Base-by-base conservation (phyloP, 176 grass and related monocot genomes). In the Cocos nucifera region DNA sequence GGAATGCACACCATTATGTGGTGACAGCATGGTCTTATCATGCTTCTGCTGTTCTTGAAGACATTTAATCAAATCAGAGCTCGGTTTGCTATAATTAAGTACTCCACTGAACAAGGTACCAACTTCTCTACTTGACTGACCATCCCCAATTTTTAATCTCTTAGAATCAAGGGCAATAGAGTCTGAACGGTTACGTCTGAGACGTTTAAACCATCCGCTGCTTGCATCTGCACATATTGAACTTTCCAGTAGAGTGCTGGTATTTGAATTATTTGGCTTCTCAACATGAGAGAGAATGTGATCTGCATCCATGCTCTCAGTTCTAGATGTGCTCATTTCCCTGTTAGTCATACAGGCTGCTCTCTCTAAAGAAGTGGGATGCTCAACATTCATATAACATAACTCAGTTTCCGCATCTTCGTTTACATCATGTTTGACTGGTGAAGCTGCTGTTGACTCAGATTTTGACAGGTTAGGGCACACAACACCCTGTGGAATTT, bases 131-230 rank as follows among this genome's bases (percentile, higher is more conserved):
- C 7, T 56, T 49, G 70, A 56, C 71, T 28, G 4, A 49, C 17
- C 8, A 16, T 54, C 78, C 73, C 59, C 63, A 17, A 24, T 22
- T 54, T 73, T 74, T 15, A 29, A 21, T 32, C 67, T 81, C 74
- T 73, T 80, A 66, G 72, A 53, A 78, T n/a, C 16, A 59, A 22
- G 59, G 19, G 58, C 16, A 19, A 66, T 56, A 78, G 27, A 71
- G 52, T 50, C 70, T 22, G 67, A 26, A 57, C 29, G 24, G 44
- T 73, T 64, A 24, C 32, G 32, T 2, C 53, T 50, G 26, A 91
- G 78, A 5, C 84, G 83, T 50, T 85, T 91, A 75, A 90, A 58
- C 87, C 83, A 97, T 60, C 57, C 71, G 25, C 75, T 63, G 49
- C 22, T 61, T 52, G 66, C 48, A 15, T 89, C 58, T 0, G 62